phyloP scores from a whole-genome alignment of 371 early-diverging fungal genomes.

The Batrachochytrium dendrobatidis region DNA sequence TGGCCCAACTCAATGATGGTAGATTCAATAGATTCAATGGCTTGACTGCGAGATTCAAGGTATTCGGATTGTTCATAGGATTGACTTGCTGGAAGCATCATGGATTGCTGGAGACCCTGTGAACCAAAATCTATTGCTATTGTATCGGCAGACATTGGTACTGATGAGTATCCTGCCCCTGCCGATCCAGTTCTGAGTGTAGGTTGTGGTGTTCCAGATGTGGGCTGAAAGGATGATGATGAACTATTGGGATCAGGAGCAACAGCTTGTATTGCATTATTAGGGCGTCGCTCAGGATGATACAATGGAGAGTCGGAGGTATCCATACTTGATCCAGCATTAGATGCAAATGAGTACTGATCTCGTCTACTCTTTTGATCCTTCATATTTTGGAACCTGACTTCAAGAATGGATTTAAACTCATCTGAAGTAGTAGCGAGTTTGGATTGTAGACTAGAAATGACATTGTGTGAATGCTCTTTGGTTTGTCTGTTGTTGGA shows the following conservation, averaged over 20 bases:
- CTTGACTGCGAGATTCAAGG: slow-evolving; percentile 75
- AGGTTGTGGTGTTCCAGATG: neutral
- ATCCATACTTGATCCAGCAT: neutral
- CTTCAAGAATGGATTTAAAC: slow-evolving; percentile 90
- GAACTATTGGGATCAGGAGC: no score
- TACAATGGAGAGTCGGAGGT: slow-evolving; percentile 31
- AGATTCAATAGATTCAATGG: slow-evolving; percentile 91
- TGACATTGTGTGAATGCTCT: slow-evolving; percentile 90
- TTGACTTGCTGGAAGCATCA: slow-evolving; percentile 11
- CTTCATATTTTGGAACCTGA: slow-evolving; percentile 69
- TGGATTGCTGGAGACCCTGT: slow-evolving; percentile 42
- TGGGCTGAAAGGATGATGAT: no score
- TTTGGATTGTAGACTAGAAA: slow-evolving; percentile 82
- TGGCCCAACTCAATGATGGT: slow-evolving; percentile 96
- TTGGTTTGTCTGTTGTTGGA: slow-evolving; percentile 59
- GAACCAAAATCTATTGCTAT: no score
- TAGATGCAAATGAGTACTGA: slow-evolving; percentile 31
- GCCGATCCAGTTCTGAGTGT: slow-evolving; percentile 4
- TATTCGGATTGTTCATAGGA: slow-evolving; percentile 56
- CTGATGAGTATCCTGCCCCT: slow-evolving; percentile 6
- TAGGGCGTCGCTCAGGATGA: slow-evolving; percentile 17
- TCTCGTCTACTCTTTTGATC: slow-evolving; percentile 42
- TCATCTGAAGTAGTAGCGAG: slow-evolving; percentile 79
- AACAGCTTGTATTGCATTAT: no score
- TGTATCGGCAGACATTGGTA: slow-evolving; percentile 2